These are phyloP conservation scores for Nicotiana undulata DNA, from an alignment of 257 asterid species.

Conservation along the genomic window DNA sequence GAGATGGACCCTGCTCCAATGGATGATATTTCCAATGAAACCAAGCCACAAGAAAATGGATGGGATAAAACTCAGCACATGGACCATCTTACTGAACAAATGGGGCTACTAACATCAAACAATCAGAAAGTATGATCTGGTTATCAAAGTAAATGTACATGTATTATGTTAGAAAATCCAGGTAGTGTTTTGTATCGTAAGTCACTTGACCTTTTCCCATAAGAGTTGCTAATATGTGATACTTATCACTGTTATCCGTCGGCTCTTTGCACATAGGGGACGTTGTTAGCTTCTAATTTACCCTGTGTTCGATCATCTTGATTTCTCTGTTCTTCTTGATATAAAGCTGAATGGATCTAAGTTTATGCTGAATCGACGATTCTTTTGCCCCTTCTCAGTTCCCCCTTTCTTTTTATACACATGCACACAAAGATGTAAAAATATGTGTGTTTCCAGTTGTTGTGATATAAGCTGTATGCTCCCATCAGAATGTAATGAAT, in stretches of 20 bases:
- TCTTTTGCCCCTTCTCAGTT: background rate
- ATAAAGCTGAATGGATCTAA: background rate
- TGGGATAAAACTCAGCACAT: slow-evolving; percentile 52
- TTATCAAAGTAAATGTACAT: background rate
- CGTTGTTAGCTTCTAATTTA: background rate
- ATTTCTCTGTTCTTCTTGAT: background rate
- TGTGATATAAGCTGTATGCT: too few species aligned
- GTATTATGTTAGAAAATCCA: background rate
- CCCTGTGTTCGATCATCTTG: background rate
- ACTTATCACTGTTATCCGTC: background rate
- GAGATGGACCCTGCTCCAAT: slow-evolving; percentile 17
- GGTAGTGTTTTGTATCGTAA: background rate
- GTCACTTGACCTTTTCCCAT: background rate
- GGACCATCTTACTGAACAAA: slow-evolving; percentile 74
- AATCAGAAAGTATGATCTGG: slow-evolving; percentile 23
- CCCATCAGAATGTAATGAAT: too few species aligned
- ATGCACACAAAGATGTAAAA: background rate
- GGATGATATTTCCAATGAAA: slow-evolving; percentile 40
- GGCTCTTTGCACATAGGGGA: background rate
- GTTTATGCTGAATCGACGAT: background rate
- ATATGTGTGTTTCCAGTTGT: too few species aligned
- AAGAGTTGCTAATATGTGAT: background rate
- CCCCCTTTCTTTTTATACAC: background rate
- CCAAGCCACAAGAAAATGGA: slow-evolving; percentile 34
- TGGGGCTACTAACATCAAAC: slow-evolving; percentile 75